Base-by-base conservation (phyloP, 1,284 basidiomycete species). In the Kalmanozyma brasiliensis region DNA sequence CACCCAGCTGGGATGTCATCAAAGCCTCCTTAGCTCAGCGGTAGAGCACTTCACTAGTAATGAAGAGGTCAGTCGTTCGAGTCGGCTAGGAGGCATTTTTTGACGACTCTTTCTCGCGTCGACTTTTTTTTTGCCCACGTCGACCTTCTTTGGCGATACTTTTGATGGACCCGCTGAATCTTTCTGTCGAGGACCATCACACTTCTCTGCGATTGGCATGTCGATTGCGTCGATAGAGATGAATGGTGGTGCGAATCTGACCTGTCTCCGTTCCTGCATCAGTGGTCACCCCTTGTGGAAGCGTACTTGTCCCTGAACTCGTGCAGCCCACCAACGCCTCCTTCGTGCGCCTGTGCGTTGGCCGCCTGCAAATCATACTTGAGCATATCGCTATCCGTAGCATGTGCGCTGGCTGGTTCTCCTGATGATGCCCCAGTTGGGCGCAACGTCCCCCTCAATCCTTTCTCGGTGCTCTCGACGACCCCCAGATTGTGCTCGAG, bases 31-130 rank as follows among this genome's bases (percentile, higher is more conserved):
- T 71, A 71, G 67, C 67, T 71, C 67, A 71, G 67, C 58, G 67
- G 67, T 71, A 71, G 67, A 71, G 67, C 67, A 64, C 57, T 57
- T 65, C 62, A 65, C 67, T 70, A 70, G 67, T 70, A 70, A 65
- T 64, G 58, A 64, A 56, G 62, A 70, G 67, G 67, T 71, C 67
- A 60, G 62, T 71, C 62, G 67, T 71, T 71, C 67, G 58, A 71
- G 55, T 66, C 67, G 62, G 67, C 62, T 64, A 71, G 62, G 58
- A 62, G 67, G 67, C 67, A 71, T n/a, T 17, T 35, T n/a, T 44
- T n/a, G n/a, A n/a, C n/a, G n/a, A n/a, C n/a, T n/a, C n/a, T n/a
- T n/a, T n/a, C n/a, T n/a, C n/a, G n/a, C n/a, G n/a, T n/a, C n/a
- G n/a, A n/a, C n/a, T n/a, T n/a, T n/a, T n/a, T n/a, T n/a, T n/a